Evolutionary conservation across 805 yeast genomes (phyloP).

Genomic region (Hyphopichia homilentoma): DNA sequence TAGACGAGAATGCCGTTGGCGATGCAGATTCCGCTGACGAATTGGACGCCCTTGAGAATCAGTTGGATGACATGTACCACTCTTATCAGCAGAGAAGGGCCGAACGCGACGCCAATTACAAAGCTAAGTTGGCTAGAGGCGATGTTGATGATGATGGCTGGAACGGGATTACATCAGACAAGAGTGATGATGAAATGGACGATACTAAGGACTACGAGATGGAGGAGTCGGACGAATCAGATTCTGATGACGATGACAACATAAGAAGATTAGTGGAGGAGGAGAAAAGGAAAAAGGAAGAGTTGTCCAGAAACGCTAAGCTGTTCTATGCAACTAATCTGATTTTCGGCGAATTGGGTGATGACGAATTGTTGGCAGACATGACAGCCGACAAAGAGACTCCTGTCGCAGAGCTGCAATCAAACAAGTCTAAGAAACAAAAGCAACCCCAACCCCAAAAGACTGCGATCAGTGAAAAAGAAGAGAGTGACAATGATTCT

Average conservation of each 20-base stretch:
- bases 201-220: slow-evolving; percentile 44
- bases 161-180: slow-evolving; percentile 63
- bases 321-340: slow-evolving; percentile 39
- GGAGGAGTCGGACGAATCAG: slow-evolving; percentile 39
- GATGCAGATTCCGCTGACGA: slow-evolving; percentile 45
- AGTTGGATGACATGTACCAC: slow-evolving; percentile 78
- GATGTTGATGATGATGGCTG: slow-evolving; percentile 73
- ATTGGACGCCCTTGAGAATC: slow-evolving; percentile 67
- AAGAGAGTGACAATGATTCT: slow-evolving; percentile 41
- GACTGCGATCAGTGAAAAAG: slow-evolving; percentile 5
- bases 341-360: slow-evolving; percentile 38
- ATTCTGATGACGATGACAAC: slow-evolving; percentile 71
- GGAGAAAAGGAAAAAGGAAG: slow-evolving; percentile 28
- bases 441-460: slow-evolving; percentile 2
- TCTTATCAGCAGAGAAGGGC: slow-evolving; percentile 63
- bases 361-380: slow-evolving; percentile 47
- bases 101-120: slow-evolving; percentile 64
- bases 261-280: slow-evolving; percentile 55
- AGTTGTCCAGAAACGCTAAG: slow-evolving; percentile 32
- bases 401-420: slow-evolving; percentile 1
- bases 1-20: slow-evolving; percentile 38
- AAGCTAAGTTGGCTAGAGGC: slow-evolving; percentile 71
- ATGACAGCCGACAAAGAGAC: slow-evolving; percentile 20
- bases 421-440: not conserved
- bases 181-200: slow-evolving; percentile 26